Percentiles rank a stretch among this genome's conserved stretches.
phyloP scores from a whole-genome alignment of 805 yeast species.

The Pichia californica region DNA sequence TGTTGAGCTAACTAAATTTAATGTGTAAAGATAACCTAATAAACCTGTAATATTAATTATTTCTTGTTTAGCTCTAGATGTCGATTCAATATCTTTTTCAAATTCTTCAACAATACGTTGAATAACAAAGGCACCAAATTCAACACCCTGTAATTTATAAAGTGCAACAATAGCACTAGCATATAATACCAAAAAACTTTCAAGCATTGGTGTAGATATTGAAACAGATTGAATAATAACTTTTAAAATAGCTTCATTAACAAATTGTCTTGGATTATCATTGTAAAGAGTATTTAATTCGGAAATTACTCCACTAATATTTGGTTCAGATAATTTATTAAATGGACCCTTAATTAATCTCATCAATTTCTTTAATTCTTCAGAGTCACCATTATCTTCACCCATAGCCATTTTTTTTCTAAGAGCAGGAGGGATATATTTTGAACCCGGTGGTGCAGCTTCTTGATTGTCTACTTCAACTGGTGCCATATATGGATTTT shows the following conservation, averaged over 20 bases:
- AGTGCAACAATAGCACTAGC: conserved; percentile 71
- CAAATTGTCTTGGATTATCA: conserved; percentile 70
- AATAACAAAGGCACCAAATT: conserved; percentile 80
- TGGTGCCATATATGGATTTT: conserved; percentile 75
- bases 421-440: conserved; percentile 84
- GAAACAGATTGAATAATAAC: conserved; percentile 59
- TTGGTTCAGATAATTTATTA: conserved; percentile 86
- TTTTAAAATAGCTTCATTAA: conserved; percentile 60
- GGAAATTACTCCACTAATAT: conserved; percentile 60
- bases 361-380: conserved; percentile 43
- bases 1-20: conserved; percentile 68
- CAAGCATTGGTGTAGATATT: conserved; percentile 61
- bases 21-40: conserved; percentile 67
- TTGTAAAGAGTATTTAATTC: conserved; percentile 60
- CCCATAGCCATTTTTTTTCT: conserved; percentile 46
- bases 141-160: conserved; percentile 75
- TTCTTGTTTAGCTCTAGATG: conserved; percentile 26
- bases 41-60: conserved; percentile 57
- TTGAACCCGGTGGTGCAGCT: conserved; percentile 26
- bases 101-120: conserved; percentile 75
- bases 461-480: conserved; percentile 17
- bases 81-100: conserved; percentile 35
- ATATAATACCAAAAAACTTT: conserved; percentile 72
- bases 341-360: conserved; percentile 74
- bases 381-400: conserved; percentile 30